Evolutionary conservation across 2,329 filamentous ascomycete species (phyloP).

Genomic region (Drechslerella coelobrocha): DNA sequence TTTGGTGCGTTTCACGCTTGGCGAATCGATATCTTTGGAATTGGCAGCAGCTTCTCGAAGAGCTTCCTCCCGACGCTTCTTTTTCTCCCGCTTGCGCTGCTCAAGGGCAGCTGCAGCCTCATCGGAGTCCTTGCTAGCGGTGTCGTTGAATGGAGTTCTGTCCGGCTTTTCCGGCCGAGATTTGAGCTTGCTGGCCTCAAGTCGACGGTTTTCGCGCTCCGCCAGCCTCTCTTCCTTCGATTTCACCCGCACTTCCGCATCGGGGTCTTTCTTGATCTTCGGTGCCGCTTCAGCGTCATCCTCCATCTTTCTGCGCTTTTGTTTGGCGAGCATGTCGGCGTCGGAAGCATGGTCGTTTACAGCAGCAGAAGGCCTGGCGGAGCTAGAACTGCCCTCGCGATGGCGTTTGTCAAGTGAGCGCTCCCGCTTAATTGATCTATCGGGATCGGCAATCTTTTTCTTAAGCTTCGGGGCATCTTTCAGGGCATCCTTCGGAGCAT

Average conservation of each 20-base stretch:
- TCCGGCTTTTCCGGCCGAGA: constrained; percentile 41
- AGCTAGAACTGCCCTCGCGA: constrained; percentile 51
- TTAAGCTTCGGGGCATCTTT: constrained; percentile 17
- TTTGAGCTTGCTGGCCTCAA: constrained; percentile 22
- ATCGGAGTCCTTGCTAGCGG: constrained; percentile 28
- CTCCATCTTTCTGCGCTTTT: constrained; percentile 50
- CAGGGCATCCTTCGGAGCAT: constrained; percentile 30
- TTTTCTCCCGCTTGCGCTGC: constrained; percentile 51
- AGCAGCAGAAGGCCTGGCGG: constrained; percentile 39
- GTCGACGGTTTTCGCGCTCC: constrained; percentile 38
- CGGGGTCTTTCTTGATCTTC: constrained; percentile 11
- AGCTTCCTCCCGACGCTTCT: constrained; percentile 44
- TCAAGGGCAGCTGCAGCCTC: constrained; percentile 28
- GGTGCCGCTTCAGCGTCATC: constrained; percentile 40
- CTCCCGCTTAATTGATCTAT: constrained; percentile 46
- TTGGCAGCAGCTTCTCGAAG: constrained; percentile 25
- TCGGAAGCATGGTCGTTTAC: constrained; percentile 51
- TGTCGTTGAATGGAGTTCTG: constrained; percentile 28
- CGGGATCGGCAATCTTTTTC: constrained; percentile 47
- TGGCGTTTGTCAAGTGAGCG: constrained; percentile 51
- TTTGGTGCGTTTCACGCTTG: constrained; percentile 24
- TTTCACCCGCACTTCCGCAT: constrained; percentile 23
- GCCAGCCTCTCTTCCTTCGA: constrained; percentile 41
- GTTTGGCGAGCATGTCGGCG: constrained; percentile 46
- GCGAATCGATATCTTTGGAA: constrained; percentile 6